Conservation (phyloP, 2,329 filamentous ascomycete species). For the Penicillium sp. region DNA sequence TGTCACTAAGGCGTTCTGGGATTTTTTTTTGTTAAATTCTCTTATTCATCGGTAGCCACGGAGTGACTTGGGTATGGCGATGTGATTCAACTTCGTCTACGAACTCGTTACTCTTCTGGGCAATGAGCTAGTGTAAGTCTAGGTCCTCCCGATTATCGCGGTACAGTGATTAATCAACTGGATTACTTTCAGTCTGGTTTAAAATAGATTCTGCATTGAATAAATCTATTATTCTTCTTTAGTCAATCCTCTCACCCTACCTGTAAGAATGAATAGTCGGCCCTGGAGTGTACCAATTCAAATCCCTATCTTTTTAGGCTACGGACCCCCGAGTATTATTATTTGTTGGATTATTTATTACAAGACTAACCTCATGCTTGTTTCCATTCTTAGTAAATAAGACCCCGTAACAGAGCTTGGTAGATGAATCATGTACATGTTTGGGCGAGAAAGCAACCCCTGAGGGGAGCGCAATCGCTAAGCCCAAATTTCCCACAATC, state of each 20-base stretch:
- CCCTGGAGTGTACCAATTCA: too few species aligned
- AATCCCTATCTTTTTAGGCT: neutral
- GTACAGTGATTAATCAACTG: neutral
- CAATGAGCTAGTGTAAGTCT: neutral
- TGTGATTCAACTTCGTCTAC: neutral
- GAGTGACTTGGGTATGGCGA: slow-evolving; percentile 3
- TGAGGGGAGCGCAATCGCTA: neutral
- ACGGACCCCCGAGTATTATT: neutral
- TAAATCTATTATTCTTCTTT: neutral
- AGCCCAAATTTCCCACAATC: neutral
- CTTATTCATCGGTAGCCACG: slow-evolving; percentile 18
- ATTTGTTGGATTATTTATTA: neutral
- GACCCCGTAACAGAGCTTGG: neutral
- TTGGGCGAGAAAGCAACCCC: neutral
- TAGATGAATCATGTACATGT: neutral
- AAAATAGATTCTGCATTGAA: neutral
- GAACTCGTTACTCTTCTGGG: neutral
- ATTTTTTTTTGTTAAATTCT: slow-evolving; percentile 1
- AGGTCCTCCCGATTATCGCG: neutral
- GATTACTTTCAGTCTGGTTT: neutral
- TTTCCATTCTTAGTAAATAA: neutral
- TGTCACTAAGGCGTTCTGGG: neutral
- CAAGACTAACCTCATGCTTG: neutral
- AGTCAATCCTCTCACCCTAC: neutral
- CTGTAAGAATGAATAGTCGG: neutral